Percentiles rank a stretch among this genome's conserved stretches.
Conservation (phyloP, 345 rosid species). For the Microthlaspi erraticum region DNA sequence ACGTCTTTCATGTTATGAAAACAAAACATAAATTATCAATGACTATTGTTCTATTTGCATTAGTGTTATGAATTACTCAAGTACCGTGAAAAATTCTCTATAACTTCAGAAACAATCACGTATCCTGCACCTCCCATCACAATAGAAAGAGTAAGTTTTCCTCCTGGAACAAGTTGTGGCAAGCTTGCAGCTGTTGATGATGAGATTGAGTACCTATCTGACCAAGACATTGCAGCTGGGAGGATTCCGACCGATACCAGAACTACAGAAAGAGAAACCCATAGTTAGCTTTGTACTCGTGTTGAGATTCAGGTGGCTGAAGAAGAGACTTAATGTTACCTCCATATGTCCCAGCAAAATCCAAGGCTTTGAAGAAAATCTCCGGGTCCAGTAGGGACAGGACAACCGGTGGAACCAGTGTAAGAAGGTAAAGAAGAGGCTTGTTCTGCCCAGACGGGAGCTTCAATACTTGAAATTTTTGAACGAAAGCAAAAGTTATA, state of each 20-base stretch:
- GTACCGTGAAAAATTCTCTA: constrained; percentile 28
- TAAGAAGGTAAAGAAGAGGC: constrained; percentile 71
- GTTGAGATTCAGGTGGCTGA: background rate
- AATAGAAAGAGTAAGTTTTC: constrained; percentile 63
- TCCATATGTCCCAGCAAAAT: constrained; percentile 96
- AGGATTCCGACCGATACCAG: constrained; percentile 80
- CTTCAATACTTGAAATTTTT: constrained; percentile 60
- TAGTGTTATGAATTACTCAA: background rate
- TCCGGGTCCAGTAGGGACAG: constrained; percentile 83
- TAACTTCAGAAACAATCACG: constrained; percentile 63
- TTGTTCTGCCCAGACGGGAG: constrained; percentile 64
- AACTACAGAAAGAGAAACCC: constrained; percentile 47
- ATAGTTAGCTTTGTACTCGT: background rate
- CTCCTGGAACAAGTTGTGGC: constrained; percentile 74
- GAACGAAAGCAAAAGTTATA: background rate
- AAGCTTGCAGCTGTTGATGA: constrained; percentile 44
- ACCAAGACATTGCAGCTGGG: constrained; percentile 97
- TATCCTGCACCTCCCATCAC: constrained; percentile 68
- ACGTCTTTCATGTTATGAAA: constrained; percentile 25
- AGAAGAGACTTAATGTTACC: constrained; percentile 52
- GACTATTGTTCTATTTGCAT: background rate
- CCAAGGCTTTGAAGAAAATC: constrained; percentile 92
- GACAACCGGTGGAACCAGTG: constrained; percentile 75
- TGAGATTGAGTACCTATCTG: constrained; percentile 64
- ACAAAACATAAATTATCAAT: constrained; percentile 6